These are phyloP conservation scores for Trypanosoma conorhini DNA, from an alignment of 208 protist species.

Conservation along the genomic window DNA sequence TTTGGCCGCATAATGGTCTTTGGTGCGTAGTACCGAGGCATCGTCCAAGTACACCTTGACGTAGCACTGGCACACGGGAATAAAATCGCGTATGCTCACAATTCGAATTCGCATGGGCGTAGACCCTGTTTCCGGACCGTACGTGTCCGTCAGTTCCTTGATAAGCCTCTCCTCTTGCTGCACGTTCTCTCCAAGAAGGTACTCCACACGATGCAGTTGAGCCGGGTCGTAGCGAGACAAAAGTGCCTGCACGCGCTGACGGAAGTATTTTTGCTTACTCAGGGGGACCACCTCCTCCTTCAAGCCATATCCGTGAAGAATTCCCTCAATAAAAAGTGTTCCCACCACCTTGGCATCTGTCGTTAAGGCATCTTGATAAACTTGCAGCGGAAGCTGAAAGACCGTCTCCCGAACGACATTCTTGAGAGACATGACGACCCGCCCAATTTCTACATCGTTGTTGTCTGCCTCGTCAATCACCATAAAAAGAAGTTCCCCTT, in stretches of 20 bases:
- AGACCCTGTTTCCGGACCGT: slow-evolving; percentile 33
- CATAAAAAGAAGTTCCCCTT: slow-evolving; percentile 52
- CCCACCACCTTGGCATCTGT: slow-evolving; percentile 40
- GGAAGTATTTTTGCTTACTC: slow-evolving; percentile 24
- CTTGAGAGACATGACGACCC: slow-evolving; percentile 47
- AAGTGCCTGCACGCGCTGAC: slow-evolving; percentile 31
- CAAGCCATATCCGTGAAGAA: slow-evolving; percentile 54
- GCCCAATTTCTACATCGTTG: slow-evolving; percentile 56
- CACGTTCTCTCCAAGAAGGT: slow-evolving; percentile 51
- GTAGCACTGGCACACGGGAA: slow-evolving; percentile 41
- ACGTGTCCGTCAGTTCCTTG: slow-evolving; percentile 22
- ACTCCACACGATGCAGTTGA: slow-evolving; percentile 63
- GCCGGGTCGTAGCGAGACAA: slow-evolving; percentile 48
- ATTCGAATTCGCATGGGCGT: slow-evolving; percentile 75
- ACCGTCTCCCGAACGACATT: slow-evolving; percentile 31
- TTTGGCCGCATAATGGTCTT: slow-evolving; percentile 29
- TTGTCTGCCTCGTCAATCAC: slow-evolving; percentile 43
- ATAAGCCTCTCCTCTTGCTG: slow-evolving; percentile 42
- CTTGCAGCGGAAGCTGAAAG: slow-evolving; percentile 35
- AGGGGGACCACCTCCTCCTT: slow-evolving; percentile 7
- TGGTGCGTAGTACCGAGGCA: slow-evolving; percentile 53
- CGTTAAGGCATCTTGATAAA: slow-evolving; percentile 56
- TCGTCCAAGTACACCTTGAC: slow-evolving; percentile 74
- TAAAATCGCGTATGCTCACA: slow-evolving; percentile 56
- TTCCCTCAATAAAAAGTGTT: slow-evolving; percentile 50